Conservation (phyloP, 2,329 filamentous ascomycete species). For the Berkeleyomyces basicola region DNA sequence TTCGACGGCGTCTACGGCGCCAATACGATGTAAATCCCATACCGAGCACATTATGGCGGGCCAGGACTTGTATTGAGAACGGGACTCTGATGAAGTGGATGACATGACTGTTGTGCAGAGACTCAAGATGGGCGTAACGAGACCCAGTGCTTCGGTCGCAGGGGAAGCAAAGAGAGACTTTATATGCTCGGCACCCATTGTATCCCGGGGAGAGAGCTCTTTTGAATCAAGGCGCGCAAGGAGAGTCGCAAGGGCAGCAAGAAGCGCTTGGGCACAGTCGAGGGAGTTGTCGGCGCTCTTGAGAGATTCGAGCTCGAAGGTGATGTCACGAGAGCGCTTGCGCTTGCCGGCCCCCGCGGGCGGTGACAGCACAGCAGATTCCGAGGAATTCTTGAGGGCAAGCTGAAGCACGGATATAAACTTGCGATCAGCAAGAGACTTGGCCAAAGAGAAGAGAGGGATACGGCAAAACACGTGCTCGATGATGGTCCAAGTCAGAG, state of each 20-base stretch:
- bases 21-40: constrained; percentile 40
- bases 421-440: constrained; percentile 51
- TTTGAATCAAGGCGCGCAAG: constrained; percentile 28
- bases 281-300: constrained; percentile 27
- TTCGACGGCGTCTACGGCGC: constrained; percentile 29
- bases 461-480: constrained; percentile 45
- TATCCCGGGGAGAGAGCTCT: constrained; percentile 25
- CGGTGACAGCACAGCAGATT: constrained; percentile 15
- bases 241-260: constrained; percentile 30
- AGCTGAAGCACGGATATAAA: constrained; percentile 51
- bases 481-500: constrained; percentile 45
- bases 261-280: constrained; percentile 30
- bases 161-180: constrained; percentile 38
- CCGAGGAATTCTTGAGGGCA: constrained; percentile 42
- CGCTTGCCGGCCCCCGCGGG: constrained; percentile 24
- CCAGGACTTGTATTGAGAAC: constrained; percentile 30
- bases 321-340: constrained; percentile 25
- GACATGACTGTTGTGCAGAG: constrained; percentile 28
- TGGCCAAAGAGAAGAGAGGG: constrained; percentile 51
- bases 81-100: constrained; percentile 19
- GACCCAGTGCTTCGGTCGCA: constrained; percentile 28
- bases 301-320: constrained; percentile 26
- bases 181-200: constrained; percentile 40
- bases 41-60: constrained; percentile 28
- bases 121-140: constrained; percentile 29